These are phyloP conservation scores for Amauroascus niger DNA, from an alignment of 2,329 filamentous ascomycete genomes.

Conservation along the genomic window DNA sequence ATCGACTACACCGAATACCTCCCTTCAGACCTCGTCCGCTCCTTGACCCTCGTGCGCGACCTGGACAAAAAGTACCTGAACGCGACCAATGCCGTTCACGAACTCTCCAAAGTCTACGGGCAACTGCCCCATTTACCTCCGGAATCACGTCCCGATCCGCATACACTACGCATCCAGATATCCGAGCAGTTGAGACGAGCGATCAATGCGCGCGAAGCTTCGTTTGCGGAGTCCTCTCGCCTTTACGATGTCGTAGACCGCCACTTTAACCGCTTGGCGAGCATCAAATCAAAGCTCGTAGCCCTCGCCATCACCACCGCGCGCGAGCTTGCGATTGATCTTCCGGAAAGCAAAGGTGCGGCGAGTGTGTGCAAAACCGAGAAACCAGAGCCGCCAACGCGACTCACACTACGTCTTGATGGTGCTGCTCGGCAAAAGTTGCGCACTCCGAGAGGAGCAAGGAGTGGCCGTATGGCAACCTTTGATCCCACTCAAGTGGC, in stretches of 20 bases:
- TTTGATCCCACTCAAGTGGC: constrained; percentile 30
- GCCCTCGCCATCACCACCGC: constrained; percentile 48
- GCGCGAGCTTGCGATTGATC: constrained; percentile 5
- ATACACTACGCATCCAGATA: constrained; percentile 46
- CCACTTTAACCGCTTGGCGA: constrained; percentile 48
- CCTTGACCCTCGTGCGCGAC: constrained; percentile 50
- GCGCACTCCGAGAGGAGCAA: constrained; percentile 29
- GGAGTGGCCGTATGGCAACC: constrained; percentile 28
- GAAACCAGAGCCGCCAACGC: constrained; percentile 26
- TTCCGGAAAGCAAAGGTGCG: background rate
- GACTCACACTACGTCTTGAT: constrained; percentile 38
- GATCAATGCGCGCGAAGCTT: constrained; percentile 46
- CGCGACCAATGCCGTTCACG: constrained; percentile 34
- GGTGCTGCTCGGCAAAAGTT: constrained; percentile 19
- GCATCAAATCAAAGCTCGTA: constrained; percentile 53
- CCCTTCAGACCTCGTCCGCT: constrained; percentile 54
- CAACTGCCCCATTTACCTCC: constrained; percentile 43
- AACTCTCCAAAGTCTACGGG: constrained; percentile 37
- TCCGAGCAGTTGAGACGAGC: constrained; percentile 47
- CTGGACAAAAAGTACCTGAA: constrained; percentile 39
- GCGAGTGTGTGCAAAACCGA: constrained; percentile 30
- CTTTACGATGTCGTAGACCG: constrained; percentile 50
- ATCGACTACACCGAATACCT: constrained; percentile 62
- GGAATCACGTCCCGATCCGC: constrained; percentile 43
- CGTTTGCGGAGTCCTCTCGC: constrained; percentile 48